phyloP scores from a whole-genome alignment of 2,329 filamentous ascomycete genomes.

The Aspergillus costaricaensis region DNA sequence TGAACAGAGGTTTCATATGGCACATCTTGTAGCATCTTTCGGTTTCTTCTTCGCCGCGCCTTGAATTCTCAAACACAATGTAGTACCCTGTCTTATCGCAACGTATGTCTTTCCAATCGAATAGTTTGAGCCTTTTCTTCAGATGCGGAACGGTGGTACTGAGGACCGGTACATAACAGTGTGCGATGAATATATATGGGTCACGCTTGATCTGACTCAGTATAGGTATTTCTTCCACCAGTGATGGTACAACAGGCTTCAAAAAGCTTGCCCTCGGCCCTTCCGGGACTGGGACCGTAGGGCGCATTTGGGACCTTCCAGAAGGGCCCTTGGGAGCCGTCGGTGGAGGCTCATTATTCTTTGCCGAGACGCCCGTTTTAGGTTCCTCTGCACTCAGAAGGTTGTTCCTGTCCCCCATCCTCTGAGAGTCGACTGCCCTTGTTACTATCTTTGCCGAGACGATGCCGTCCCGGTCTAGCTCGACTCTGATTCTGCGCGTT shows the following conservation, averaged over 20 bases:
- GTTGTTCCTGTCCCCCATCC: conserved; percentile 50
- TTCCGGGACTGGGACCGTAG: conserved; percentile 35
- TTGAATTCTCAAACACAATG: conserved; percentile 81
- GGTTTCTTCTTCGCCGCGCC: conserved; percentile 74
- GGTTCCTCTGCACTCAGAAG: conserved; percentile 27
- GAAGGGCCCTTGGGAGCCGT: conserved; percentile 86
- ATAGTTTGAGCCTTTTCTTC: conserved; percentile 83
- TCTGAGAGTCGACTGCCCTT: conserved; percentile 68
- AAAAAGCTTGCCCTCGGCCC: conserved; percentile 42
- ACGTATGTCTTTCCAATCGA: conserved; percentile 76
- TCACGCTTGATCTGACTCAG: conserved; percentile 70
- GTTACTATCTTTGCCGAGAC: conserved; percentile 79
- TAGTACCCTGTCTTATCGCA: conserved; percentile 88
- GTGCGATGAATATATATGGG: conserved; percentile 89
- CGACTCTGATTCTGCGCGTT: conserved; percentile 73
- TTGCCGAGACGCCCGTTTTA: conserved; percentile 42
- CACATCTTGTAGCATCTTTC: conserved; percentile 77
- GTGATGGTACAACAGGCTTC: conserved; percentile 45
- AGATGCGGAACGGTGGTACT: conserved; percentile 83
- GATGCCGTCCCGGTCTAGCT: conserved; percentile 84
- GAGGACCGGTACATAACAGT: conserved; percentile 83
- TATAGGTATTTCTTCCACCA: conserved; percentile 68
- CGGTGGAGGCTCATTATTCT: conserved; percentile 68
- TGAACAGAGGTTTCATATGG: conserved; percentile 84
- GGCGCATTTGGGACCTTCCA: conserved; percentile 49